Conservation (phyloP, 257 asterid genomes). For the Verbena officinalis region DNA sequence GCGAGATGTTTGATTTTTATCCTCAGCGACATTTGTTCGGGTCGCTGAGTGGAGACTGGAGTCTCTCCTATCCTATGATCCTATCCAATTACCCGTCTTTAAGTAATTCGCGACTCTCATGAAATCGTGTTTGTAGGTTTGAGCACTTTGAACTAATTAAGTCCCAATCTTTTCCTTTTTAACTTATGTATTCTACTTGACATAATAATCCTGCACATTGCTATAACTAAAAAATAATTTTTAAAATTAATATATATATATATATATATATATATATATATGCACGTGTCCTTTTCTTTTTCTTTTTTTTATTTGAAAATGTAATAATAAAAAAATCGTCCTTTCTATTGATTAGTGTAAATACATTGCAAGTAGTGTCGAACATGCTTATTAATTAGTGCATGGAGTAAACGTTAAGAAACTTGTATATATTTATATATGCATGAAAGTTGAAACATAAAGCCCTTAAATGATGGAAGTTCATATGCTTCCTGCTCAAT, state of each 20-base stretch:
- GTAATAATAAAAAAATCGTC: not conserved
- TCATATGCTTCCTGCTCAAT: constrained; percentile 37
- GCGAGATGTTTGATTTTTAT: constrained; percentile 68
- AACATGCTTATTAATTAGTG: constrained; percentile 1
- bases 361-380: constrained; percentile 28
- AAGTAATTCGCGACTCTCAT: not conserved
- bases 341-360: constrained; percentile 27
- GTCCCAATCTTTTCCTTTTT: not conserved
- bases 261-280: no score
- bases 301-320: no score
- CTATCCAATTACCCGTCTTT: no score
- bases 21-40: constrained; percentile 56
- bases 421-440: constrained; percentile 3
- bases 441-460: no score
- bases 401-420: constrained; percentile 46
- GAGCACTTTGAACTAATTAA: not conserved
- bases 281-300: no score
- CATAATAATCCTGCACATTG: no score
- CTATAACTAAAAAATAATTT: no score
- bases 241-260: no score
- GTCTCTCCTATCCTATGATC: not conserved
- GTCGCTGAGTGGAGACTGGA: constrained; percentile 6
- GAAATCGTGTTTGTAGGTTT: not conserved
- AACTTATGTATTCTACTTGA: not conserved
- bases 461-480: constrained; percentile 30